A percentile compares a stretch with the other conserved stretches of the same genome.
Evolutionary conservation across 805 yeast genomes (phyloP).

Genomic region (Teunomyces barrocoloradensis): DNA sequence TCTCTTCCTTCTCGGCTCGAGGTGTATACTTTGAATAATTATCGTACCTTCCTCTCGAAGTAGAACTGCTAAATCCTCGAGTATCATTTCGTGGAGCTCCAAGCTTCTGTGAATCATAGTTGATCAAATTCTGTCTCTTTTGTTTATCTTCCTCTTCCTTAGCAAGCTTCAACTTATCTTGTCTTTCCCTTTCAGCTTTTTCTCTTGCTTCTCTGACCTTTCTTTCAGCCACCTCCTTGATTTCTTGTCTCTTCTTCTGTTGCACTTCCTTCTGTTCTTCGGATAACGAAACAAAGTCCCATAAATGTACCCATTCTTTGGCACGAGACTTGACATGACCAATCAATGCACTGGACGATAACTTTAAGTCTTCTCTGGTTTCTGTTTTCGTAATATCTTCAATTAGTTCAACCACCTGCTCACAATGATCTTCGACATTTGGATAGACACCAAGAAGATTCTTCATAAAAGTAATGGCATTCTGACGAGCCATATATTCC

Average conservation of each 20-base stretch:
- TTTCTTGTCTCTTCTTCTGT: constrained; percentile 19
- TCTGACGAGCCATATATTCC: constrained; percentile 77
- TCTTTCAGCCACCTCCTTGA: constrained; percentile 14
- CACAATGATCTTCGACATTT: constrained; percentile 63
- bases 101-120: constrained; percentile 10
- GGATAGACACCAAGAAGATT: constrained; percentile 66
- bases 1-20: constrained; percentile 6
- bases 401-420: constrained; percentile 45
- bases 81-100: constrained; percentile 9
- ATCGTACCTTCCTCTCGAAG: constrained; percentile 29
- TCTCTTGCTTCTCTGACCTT: constrained; percentile 14
- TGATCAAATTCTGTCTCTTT: constrained; percentile 8
- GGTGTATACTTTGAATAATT: constrained; percentile 25
- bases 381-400: constrained; percentile 52
- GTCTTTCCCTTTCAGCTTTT: constrained; percentile 12
- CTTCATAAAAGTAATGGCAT: constrained; percentile 74
- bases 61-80: constrained; percentile 7
- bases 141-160: constrained; percentile 10
- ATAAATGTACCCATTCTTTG: constrained; percentile 47
- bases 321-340: constrained; percentile 62
- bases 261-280: constrained; percentile 40
- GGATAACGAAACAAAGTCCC: constrained; percentile 55
- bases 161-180: not conserved
- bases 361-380: constrained; percentile 71
- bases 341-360: constrained; percentile 69